Conservation (phyloP, 2,329 filamentous ascomycete species). For the Mycosphaerella arachidis region DNA sequence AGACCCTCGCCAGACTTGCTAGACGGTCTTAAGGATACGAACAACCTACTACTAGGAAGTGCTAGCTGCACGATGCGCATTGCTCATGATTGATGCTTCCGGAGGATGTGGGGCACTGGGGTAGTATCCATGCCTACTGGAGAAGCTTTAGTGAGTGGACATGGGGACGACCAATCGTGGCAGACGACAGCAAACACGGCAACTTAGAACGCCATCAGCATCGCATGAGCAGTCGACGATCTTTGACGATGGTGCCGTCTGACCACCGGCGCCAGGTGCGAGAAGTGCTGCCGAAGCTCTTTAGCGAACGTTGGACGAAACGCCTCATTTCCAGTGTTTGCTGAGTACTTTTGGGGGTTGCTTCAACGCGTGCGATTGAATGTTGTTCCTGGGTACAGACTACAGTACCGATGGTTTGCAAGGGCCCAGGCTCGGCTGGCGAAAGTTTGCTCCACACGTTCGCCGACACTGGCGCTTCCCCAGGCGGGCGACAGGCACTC, state of each 20-base stretch:
- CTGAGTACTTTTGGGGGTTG: neutral
- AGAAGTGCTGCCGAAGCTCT: neutral
- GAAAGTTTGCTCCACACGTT: neutral
- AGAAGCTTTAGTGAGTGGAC: slow-evolving; percentile 1
- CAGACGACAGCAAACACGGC: slow-evolving; percentile 8
- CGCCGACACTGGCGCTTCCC: neutral
- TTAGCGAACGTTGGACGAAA: neutral
- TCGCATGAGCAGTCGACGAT: slow-evolving; percentile 10
- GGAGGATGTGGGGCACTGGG: slow-evolving; percentile 9
- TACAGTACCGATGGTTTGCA: no score
- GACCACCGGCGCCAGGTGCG: neutral
- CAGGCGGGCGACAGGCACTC: no score
- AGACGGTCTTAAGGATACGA: slow-evolving; percentile 4
- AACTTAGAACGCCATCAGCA: slow-evolving; percentile 12
- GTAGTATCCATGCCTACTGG: neutral
- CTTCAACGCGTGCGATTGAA: neutral
- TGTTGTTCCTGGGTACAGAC: neutral
- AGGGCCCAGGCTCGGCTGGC: neutral
- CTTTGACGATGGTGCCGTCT: slow-evolving; percentile 1
- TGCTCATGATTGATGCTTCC: slow-evolving; percentile 1
- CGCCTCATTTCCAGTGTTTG: neutral
- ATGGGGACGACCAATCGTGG: slow-evolving; percentile 18
- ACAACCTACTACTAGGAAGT: neutral
- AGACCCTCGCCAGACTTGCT: slow-evolving; percentile 7
- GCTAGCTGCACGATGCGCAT: slow-evolving; percentile 9